Percentiles rank a stretch among this genome's conserved stretches.
Evolutionary conservation across 495 filamentous ascomycete genomes (phyloP).

Genomic region (Aspergillus hancockii): DNA sequence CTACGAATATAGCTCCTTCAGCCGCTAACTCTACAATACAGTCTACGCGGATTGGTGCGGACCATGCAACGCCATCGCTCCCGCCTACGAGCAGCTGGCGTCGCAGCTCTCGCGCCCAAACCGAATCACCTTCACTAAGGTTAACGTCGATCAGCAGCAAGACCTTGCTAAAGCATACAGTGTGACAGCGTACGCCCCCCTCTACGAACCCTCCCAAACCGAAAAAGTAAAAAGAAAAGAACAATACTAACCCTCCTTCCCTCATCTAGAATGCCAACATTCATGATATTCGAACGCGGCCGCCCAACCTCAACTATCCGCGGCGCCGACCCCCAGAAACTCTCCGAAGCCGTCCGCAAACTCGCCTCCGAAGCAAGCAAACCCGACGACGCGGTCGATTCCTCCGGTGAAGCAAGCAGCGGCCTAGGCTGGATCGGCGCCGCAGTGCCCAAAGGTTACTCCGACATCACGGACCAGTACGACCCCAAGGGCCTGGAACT

Average conservation of each 20-base stretch:
- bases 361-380: slow-evolving; percentile 69
- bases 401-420: slow-evolving; percentile 32
- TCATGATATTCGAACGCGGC: slow-evolving; percentile 84
- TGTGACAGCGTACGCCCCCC: slow-evolving; percentile 62
- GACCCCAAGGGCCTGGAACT: slow-evolving; percentile 81
- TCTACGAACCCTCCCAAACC: background rate
- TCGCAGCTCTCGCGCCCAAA: slow-evolving; percentile 68
- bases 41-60: slow-evolving; percentile 88
- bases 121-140: slow-evolving; percentile 79
- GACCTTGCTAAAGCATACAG: slow-evolving; percentile 70
- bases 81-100: slow-evolving; percentile 79
- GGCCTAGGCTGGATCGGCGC: slow-evolving; percentile 70
- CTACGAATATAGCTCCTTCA: slow-evolving; percentile 1
- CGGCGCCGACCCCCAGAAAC: slow-evolving; percentile 70
- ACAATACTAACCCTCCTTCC: background rate
- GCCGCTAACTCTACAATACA: slow-evolving; percentile 35
- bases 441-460: slow-evolving; percentile 75
- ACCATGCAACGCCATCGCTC: slow-evolving; percentile 83
- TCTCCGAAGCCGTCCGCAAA: slow-evolving; percentile 69
- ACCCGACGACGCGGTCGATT: slow-evolving; percentile 42
- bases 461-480: slow-evolving; percentile 78
- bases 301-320: slow-evolving; percentile 65
- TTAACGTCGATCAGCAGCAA: slow-evolving; percentile 77
- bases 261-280: slow-evolving; percentile 67
- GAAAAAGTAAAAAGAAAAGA: background rate